phyloP scores from a whole-genome alignment of 1,284 basidiomycete species.

The Lignosus rhinocerotis region DNA sequence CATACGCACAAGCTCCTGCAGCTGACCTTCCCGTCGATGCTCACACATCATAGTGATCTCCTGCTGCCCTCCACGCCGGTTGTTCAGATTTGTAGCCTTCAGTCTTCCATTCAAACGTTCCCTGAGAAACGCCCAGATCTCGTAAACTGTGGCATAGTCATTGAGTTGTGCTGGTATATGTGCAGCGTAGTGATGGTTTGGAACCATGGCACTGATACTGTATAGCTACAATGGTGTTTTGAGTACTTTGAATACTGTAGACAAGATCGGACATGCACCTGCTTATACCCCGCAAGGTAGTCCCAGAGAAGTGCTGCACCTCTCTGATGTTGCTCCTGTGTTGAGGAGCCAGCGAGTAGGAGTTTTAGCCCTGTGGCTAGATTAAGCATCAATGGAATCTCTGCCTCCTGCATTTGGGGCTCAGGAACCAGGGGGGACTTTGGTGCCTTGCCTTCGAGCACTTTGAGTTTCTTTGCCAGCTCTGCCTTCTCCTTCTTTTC shows the following conservation, averaged over 20 bases:
- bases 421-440: background rate
- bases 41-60: slow-evolving; percentile 33
- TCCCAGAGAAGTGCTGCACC: no score
- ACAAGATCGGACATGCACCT: background rate
- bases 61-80: slow-evolving; percentile 29
- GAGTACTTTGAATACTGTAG: background rate
- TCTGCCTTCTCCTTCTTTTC: no score
- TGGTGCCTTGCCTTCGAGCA: background rate
- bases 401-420: background rate
- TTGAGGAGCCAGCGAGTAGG: no score
- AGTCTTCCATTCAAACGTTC: slow-evolving; percentile 34
- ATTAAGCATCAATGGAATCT: background rate
- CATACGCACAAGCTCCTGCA: slow-evolving; percentile 6
- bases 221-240: slow-evolving; percentile 22
- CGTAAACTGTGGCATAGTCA: slow-evolving; percentile 32
- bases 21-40: slow-evolving; percentile 12
- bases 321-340: no score
- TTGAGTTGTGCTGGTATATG: slow-evolving; percentile 29
- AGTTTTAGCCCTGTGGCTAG: background rate
- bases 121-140: slow-evolving; percentile 33
- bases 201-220: slow-evolving; percentile 27
- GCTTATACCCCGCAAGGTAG: background rate
- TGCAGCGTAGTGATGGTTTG: slow-evolving; percentile 32
- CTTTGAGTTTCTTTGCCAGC: background rate
- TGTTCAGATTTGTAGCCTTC: slow-evolving; percentile 31